A percentile compares a stretch with the other conserved stretches of the same genome.
These are phyloP conservation scores for Lotmaria passim DNA, from an alignment of 208 protist genomes.

Conservation along the genomic window DNA sequence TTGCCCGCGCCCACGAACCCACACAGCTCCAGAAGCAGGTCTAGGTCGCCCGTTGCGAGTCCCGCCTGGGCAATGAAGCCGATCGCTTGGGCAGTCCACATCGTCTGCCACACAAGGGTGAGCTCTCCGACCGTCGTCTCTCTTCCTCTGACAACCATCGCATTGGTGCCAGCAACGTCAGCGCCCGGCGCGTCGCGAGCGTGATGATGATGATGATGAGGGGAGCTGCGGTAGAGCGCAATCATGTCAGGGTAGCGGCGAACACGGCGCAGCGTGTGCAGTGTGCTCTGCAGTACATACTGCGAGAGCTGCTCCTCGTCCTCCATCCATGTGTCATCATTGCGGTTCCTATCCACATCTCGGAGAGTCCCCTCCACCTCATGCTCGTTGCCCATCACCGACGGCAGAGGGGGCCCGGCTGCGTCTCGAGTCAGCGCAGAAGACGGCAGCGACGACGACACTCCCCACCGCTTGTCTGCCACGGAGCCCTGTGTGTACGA, in stretches of 20 bases:
- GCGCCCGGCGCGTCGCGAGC: background rate
- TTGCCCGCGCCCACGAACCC: background rate
- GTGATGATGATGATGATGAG: background rate
- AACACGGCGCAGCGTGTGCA: constrained; percentile 58
- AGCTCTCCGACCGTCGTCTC: background rate
- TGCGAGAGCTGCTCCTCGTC: constrained; percentile 29
- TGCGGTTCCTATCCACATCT: background rate
- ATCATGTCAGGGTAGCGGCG: constrained; percentile 53
- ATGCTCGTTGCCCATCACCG: no score
- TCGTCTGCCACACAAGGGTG: constrained; percentile 23
- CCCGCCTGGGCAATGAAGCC: constrained; percentile 66
- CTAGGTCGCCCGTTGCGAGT: constrained; percentile 46
- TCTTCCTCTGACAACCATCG: background rate
- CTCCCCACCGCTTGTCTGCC: constrained; percentile 16
- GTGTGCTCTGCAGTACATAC: constrained; percentile 46
- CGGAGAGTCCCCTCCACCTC: background rate
- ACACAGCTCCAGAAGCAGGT: constrained; percentile 46
- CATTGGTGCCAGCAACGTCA: background rate
- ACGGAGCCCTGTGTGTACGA: constrained; percentile 1
- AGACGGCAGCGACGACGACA: background rate
- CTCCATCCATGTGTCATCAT: background rate
- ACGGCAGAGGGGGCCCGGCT: background rate
- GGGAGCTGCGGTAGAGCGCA: constrained; percentile 30
- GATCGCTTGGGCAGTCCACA: constrained; percentile 51
- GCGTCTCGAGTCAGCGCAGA: no score